These are phyloP conservation scores for Miscanthus sacchariflorus DNA, from an alignment of 202 grass and related monocot species.

Conservation along the genomic window DNA sequence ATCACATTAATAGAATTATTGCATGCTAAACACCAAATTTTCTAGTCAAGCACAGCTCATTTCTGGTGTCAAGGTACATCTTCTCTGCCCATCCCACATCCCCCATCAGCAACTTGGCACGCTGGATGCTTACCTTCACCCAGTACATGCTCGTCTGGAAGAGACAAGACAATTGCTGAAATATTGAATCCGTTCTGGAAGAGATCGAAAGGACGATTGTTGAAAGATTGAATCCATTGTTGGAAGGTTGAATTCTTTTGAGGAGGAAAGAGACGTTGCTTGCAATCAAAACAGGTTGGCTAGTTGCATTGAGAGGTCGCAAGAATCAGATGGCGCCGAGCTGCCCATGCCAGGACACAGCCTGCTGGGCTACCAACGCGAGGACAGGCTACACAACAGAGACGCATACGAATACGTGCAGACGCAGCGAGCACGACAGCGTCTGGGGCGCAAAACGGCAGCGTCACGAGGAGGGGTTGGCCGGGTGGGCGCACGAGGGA, in stretches of 20 bases:
- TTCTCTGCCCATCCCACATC: slow-evolving; percentile 12
- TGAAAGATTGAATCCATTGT: background rate
- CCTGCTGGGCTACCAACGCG: background rate
- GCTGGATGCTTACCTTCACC: background rate
- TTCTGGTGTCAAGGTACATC: background rate
- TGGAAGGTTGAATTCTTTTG: background rate
- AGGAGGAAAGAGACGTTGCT: slow-evolving; percentile 6
- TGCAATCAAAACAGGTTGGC: background rate
- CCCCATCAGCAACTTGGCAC: background rate
- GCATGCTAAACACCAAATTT: slow-evolving; percentile 14
- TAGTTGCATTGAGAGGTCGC: background rate
- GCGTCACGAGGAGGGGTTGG: slow-evolving; percentile 16
- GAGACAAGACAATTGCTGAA: background rate
- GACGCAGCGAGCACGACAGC: background rate
- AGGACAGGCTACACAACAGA: slow-evolving; percentile 31
- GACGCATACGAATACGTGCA: slow-evolving; percentile 22
- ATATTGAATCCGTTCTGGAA: background rate
- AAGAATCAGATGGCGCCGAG: background rate
- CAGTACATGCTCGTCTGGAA: background rate
- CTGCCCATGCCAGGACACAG: background rate
- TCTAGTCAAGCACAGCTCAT: slow-evolving; percentile 32
- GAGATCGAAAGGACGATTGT: background rate
- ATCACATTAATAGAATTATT: slow-evolving; percentile 41
- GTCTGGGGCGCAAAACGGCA: background rate
- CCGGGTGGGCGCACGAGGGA: slow-evolving; percentile 3